These are phyloP conservation scores for Psilocybe cubensis DNA, from an alignment of 768 basidiomycete genomes.

Conservation along the genomic window DNA sequence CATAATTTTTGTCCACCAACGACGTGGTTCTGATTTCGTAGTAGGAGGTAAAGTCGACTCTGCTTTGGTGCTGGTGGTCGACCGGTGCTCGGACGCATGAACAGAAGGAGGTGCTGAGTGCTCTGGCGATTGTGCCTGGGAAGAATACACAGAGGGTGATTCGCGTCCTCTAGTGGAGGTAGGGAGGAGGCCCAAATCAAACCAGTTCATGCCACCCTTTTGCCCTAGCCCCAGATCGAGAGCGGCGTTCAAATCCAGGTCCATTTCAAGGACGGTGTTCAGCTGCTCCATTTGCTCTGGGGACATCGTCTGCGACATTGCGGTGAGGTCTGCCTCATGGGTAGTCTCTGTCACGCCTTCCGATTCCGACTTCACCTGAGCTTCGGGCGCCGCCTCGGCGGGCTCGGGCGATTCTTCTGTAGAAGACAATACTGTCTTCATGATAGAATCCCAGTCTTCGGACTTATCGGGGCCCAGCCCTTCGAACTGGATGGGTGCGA, in stretches of 20 bases:
- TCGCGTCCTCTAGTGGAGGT: slow-evolving; percentile 34
- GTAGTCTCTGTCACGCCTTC: slow-evolving; percentile 2
- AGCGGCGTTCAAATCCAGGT: slow-evolving; percentile 40
- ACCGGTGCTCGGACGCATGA: slow-evolving; percentile 23
- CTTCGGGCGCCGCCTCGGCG: slow-evolving; percentile 16
- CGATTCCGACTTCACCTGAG: neutral
- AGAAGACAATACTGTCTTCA: slow-evolving; percentile 38
- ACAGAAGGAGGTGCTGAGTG: slow-evolving; percentile 31
- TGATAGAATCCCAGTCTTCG: slow-evolving; percentile 46
- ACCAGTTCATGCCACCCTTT: slow-evolving; percentile 41
- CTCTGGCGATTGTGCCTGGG: slow-evolving; percentile 32
- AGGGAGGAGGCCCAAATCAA: slow-evolving; percentile 40
- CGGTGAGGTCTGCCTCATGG: slow-evolving; percentile 5
- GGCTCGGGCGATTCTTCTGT: slow-evolving; percentile 20
- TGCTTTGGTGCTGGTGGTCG: slow-evolving; percentile 28
- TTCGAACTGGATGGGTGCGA: slow-evolving; percentile 37
- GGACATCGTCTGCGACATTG: slow-evolving; percentile 28
- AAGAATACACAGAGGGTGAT: slow-evolving; percentile 42
- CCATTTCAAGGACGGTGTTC: slow-evolving; percentile 37
- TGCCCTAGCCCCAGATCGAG: slow-evolving; percentile 43
- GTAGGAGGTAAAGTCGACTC: slow-evolving; percentile 5
- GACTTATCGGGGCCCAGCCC: slow-evolving; percentile 34
- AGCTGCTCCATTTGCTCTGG: slow-evolving; percentile 40
- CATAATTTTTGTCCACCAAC: slow-evolving; percentile 37
- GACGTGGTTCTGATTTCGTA: slow-evolving; percentile 22